phyloP scores from a whole-genome alignment of 2,329 filamentous ascomycete species.

The Fusarium tjaetaba region DNA sequence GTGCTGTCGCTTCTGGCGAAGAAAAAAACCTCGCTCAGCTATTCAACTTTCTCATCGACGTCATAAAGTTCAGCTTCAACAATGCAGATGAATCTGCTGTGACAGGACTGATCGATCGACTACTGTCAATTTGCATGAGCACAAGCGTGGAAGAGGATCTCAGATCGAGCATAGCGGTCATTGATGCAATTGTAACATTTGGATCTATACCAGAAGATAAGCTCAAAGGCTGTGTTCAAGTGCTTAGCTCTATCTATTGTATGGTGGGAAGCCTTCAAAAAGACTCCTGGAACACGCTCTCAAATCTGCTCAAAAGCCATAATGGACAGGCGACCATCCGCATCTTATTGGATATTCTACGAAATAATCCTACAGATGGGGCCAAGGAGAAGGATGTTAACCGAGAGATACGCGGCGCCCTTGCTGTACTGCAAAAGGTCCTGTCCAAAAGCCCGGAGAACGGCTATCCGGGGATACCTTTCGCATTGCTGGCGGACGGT shows the following conservation, averaged over 20 bases:
- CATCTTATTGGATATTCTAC: constrained; percentile 70
- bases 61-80: constrained; percentile 81
- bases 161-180: constrained; percentile 71
- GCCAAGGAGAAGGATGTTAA: constrained; percentile 61
- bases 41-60: constrained; percentile 72
- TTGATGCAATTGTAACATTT: constrained; percentile 78
- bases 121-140: constrained; percentile 74
- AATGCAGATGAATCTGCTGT: constrained; percentile 71
- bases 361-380: constrained; percentile 57
- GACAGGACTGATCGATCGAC: constrained; percentile 67
- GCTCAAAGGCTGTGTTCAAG: constrained; percentile 72
- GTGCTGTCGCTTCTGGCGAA: constrained; percentile 57
- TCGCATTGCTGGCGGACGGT: constrained; percentile 67
- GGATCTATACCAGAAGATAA: constrained; percentile 72
- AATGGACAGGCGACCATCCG: constrained; percentile 75
- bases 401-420: constrained; percentile 69
- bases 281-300: constrained; percentile 74
- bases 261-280: constrained; percentile 69
- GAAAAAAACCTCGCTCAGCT: constrained; percentile 71
- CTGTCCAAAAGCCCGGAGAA: constrained; percentile 68
- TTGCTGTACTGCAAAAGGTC: constrained; percentile 71
- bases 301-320: constrained; percentile 77
- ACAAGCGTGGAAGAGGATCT: constrained; percentile 74
- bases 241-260: constrained; percentile 77
- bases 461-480: constrained; percentile 68